phyloP scores from a whole-genome alignment of 2,329 filamentous ascomycete genomes.

The Alternaria conjuncta region DNA sequence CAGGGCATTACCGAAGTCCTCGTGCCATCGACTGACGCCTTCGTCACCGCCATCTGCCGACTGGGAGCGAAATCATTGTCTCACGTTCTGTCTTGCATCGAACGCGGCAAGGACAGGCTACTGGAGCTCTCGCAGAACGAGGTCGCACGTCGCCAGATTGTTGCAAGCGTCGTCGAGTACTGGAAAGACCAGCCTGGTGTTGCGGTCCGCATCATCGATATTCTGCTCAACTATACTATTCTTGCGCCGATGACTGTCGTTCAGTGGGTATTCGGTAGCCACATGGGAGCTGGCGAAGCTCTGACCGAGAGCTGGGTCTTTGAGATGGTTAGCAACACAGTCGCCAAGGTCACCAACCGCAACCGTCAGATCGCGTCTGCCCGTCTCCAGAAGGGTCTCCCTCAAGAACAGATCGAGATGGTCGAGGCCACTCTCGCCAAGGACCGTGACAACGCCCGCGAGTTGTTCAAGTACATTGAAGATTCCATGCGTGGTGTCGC shows the following conservation, averaged over 20 bases:
- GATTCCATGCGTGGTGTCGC: slow-evolving; percentile 78
- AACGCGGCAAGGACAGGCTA: slow-evolving; percentile 89
- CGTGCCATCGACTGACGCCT: slow-evolving; percentile 88
- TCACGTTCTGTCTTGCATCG: slow-evolving; percentile 93
- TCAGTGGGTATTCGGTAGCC: slow-evolving; percentile 83
- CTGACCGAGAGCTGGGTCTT: slow-evolving; percentile 80
- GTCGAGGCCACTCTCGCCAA: slow-evolving; percentile 70
- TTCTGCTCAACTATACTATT: slow-evolving; percentile 96
- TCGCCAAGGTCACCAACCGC: slow-evolving; percentile 86
- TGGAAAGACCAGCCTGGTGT: slow-evolving; percentile 93
- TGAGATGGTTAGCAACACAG: slow-evolving; percentile 87
- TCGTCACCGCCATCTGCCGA: slow-evolving; percentile 90
- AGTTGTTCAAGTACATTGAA: slow-evolving; percentile 81
- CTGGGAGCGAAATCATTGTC: slow-evolving; percentile 95
- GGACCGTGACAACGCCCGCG: slow-evolving; percentile 76
- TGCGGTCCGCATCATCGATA: slow-evolving; percentile 91
- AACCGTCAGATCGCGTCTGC: slow-evolving; percentile 79
- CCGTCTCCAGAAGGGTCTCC: slow-evolving; percentile 63
- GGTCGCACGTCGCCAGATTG: slow-evolving; percentile 82
- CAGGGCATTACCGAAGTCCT: slow-evolving; percentile 74
- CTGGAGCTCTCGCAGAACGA: slow-evolving; percentile 77
- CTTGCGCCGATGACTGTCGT: slow-evolving; percentile 84
- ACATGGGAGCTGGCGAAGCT: slow-evolving; percentile 67
- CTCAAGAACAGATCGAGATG: slow-evolving; percentile 63
- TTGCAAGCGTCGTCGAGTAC: slow-evolving; percentile 87